Conservation (phyloP, 306 rosid species). For the Potentilla sterilis region DNA sequence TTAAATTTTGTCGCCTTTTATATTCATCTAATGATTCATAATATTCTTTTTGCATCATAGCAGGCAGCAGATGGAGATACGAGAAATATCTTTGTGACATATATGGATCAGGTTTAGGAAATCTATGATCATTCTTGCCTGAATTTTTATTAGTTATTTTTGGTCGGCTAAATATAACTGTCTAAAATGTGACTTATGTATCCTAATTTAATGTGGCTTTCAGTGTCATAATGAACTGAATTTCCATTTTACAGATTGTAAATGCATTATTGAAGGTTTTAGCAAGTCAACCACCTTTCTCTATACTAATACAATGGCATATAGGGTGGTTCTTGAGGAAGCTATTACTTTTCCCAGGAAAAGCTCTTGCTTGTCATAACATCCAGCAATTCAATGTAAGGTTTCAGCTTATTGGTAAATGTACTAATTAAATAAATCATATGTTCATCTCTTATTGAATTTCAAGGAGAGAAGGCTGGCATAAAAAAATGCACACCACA, state of each 20-base stretch:
- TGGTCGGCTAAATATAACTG: background rate
- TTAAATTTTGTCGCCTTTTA: background rate
- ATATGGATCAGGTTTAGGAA: slow-evolving; percentile 52
- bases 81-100: slow-evolving; percentile 40
- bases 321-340: slow-evolving; percentile 78
- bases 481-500: background rate
- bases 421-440: background rate
- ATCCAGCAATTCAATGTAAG: slow-evolving; percentile 62
- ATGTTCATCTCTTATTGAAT: background rate
- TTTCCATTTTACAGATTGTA: slow-evolving; percentile 56
- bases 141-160: slow-evolving; percentile 8
- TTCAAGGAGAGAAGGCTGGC: background rate
- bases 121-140: slow-evolving; percentile 2
- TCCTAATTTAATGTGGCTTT: slow-evolving; percentile 18
- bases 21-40: background rate
- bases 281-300: slow-evolving; percentile 57
- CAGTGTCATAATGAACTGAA: slow-evolving; percentile 26
- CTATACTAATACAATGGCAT: slow-evolving; percentile 59
- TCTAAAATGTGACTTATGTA: slow-evolving; percentile 14
- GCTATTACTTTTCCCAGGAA: slow-evolving; percentile 46
- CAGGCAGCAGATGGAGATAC: slow-evolving; percentile 40
- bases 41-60: slow-evolving; percentile 7
- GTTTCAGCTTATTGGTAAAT: slow-evolving; percentile 28
- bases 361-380: slow-evolving; percentile 38
- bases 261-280: slow-evolving; percentile 65